Percentiles rank a stretch among this genome's conserved stretches.
Conservation (phyloP, 2,329 filamentous ascomycete genomes). For the Fusarium coicis region DNA sequence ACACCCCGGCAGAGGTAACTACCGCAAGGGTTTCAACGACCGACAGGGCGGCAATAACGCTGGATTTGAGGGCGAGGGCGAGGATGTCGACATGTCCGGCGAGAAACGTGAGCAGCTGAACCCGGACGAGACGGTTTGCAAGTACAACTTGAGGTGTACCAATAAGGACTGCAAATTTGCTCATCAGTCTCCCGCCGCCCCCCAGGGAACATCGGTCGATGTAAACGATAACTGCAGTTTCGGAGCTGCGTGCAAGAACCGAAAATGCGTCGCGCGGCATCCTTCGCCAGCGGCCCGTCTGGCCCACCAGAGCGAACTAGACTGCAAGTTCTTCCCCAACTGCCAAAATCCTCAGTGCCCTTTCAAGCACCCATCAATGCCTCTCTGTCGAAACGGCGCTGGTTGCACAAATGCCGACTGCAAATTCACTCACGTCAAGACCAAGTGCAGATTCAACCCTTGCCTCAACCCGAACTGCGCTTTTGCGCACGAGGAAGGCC, state of each 20-base stretch:
- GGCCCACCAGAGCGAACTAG: conserved; percentile 82
- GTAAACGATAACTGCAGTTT: conserved; percentile 83
- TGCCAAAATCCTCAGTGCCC: conserved; percentile 88
- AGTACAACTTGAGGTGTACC: conserved; percentile 88
- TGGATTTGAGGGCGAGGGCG: conserved; percentile 57
- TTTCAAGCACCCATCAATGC: conserved; percentile 89
- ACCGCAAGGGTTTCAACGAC: conserved; percentile 60
- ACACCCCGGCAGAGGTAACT: conserved; percentile 61
- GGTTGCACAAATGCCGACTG: conserved; percentile 85
- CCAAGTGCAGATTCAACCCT: conserved; percentile 89
- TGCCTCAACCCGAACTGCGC: conserved; percentile 89
- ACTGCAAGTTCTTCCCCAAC: conserved; percentile 92
- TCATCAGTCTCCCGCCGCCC: conserved; percentile 92
- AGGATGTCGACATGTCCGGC: conserved; percentile 73
- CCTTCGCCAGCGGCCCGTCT: conserved; percentile 87
- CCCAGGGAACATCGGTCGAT: conserved; percentile 80
- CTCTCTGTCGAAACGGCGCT: conserved; percentile 88
- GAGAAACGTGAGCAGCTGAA: conserved; percentile 64
- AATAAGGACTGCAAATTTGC: conserved; percentile 92
- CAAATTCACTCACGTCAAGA: conserved; percentile 89
- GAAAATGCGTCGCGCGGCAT: conserved; percentile 91
- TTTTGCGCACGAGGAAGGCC: conserved; percentile 91
- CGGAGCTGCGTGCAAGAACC: conserved; percentile 93
- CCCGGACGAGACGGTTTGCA: conserved; percentile 79
- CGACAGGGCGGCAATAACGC: conserved; percentile 49